Conservation (phyloP, 2,329 filamentous ascomycete species). For the Cladophialophora psammophila region DNA sequence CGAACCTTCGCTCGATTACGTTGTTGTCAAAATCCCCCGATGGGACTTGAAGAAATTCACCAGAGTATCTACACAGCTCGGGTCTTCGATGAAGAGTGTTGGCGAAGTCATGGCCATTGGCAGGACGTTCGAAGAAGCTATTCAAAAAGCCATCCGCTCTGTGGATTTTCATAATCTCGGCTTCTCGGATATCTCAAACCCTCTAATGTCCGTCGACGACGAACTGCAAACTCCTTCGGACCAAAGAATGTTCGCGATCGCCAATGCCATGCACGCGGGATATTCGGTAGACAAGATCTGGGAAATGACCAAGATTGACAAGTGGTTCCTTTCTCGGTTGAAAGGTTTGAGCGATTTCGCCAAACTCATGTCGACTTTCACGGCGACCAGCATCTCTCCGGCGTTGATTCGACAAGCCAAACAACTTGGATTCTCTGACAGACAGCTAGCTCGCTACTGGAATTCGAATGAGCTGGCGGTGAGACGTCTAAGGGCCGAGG, state of each 20-base stretch:
- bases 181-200: constrained; percentile 82
- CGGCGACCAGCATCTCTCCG: constrained; percentile 69
- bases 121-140: constrained; percentile 94
- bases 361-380: constrained; percentile 75
- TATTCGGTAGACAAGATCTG: constrained; percentile 97
- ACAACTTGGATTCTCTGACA: constrained; percentile 91
- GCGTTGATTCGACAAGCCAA: constrained; percentile 82
- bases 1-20: constrained; percentile 96
- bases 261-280: constrained; percentile 93
- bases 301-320: constrained; percentile 98
- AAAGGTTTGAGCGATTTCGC: constrained; percentile 90
- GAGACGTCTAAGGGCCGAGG: constrained; percentile 81
- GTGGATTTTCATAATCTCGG: constrained; percentile 96
- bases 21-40: constrained; percentile 97
- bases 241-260: constrained; percentile 95
- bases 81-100: constrained; percentile 99
- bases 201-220: constrained; percentile 93
- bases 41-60: constrained; percentile 99
- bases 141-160: constrained; percentile 95
- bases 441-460: constrained; percentile 92
- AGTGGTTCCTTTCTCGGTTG: constrained; percentile 94
- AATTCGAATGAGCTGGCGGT: constrained; percentile 93
- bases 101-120: constrained; percentile 99
- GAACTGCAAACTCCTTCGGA: constrained; percentile 97
- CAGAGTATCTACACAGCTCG: constrained; percentile 91